Conservation (phyloP, 169 alveolate species). For the Cryptosporidium ubiquitum region DNA sequence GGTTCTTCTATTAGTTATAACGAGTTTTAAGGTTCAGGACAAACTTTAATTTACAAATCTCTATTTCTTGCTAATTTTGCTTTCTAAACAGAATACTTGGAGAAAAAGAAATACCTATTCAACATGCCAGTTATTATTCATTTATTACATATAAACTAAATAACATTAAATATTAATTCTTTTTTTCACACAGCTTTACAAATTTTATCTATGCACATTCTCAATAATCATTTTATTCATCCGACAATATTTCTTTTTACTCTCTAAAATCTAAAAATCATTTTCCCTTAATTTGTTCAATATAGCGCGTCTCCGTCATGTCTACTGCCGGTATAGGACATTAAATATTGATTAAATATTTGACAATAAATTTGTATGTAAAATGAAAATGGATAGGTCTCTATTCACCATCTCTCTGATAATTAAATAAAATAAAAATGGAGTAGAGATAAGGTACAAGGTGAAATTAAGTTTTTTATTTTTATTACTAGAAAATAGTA, state of each 20-base stretch:
- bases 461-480: not conserved
- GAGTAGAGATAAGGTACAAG: not conserved
- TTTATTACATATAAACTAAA: not conserved
- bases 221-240: not conserved
- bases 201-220: not conserved
- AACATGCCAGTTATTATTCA: too few relatives aligned
- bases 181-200: not conserved
- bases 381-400: conserved; percentile 24
- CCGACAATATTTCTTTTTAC: not conserved
- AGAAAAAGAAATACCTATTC: not conserved
- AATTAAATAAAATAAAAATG: not conserved
- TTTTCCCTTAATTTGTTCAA: not conserved
- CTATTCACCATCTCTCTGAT: conserved; percentile 17
- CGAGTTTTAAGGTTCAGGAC: not conserved
- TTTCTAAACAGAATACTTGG: not conserved
- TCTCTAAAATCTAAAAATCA: conserved; percentile 7
- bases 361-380: conserved; percentile 29
- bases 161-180: not conserved
- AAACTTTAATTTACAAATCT: too few relatives aligned
- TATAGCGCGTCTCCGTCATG: conserved; percentile 31
- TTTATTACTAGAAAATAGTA: not conserved
- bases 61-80: not conserved
- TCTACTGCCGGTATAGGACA: conserved; percentile 18
- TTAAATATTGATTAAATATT: not conserved
- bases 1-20: not conserved